Conservation (phyloP, 352 stramenopile species). For the Phytopythium boreale region DNA sequence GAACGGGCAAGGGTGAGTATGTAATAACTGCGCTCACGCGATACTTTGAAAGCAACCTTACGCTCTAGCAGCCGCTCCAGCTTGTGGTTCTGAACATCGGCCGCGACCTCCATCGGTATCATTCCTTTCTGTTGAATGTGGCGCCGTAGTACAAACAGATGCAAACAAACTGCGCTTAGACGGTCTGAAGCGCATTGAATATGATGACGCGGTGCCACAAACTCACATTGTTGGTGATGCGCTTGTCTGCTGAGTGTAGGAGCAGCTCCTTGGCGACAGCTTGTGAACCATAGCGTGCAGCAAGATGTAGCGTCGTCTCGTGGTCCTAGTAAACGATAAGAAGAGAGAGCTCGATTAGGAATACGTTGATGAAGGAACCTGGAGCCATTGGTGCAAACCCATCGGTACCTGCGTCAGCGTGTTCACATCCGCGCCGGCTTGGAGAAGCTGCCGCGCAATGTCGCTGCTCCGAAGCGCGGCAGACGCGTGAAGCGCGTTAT, state of each 20-base stretch:
- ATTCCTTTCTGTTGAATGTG: slow-evolving; percentile 23
- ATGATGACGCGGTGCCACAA: not conserved
- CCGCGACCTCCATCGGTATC: slow-evolving; percentile 39
- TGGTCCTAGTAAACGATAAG: slow-evolving; percentile 18
- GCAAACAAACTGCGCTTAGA: not conserved
- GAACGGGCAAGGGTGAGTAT: not conserved
- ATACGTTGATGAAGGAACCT: not conserved
- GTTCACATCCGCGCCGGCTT: slow-evolving; percentile 44
- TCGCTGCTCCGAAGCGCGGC: slow-evolving; percentile 26
- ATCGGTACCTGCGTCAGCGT: slow-evolving; percentile 23
- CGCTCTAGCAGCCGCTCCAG: slow-evolving; percentile 47
- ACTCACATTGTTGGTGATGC: slow-evolving; percentile 26
- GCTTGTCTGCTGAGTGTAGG: slow-evolving; percentile 30
- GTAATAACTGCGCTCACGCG: not conserved
- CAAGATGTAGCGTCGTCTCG: slow-evolving; percentile 41
- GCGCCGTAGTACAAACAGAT: not conserved
- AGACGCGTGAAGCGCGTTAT: slow-evolving; percentile 50
- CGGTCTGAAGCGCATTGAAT: too few relatives aligned
- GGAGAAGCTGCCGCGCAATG: slow-evolving; percentile 38
- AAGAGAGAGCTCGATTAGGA: not conserved
- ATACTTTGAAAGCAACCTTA: slow-evolving; percentile 9
- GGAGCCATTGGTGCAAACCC: not conserved
- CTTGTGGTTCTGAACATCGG: slow-evolving; percentile 27
- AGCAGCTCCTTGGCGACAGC: slow-evolving; percentile 37
- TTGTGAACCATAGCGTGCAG: slow-evolving; percentile 36